Base-by-base conservation (phyloP, 495 filamentous ascomycete species). In the Annulohypoxylon maeteangense region DNA sequence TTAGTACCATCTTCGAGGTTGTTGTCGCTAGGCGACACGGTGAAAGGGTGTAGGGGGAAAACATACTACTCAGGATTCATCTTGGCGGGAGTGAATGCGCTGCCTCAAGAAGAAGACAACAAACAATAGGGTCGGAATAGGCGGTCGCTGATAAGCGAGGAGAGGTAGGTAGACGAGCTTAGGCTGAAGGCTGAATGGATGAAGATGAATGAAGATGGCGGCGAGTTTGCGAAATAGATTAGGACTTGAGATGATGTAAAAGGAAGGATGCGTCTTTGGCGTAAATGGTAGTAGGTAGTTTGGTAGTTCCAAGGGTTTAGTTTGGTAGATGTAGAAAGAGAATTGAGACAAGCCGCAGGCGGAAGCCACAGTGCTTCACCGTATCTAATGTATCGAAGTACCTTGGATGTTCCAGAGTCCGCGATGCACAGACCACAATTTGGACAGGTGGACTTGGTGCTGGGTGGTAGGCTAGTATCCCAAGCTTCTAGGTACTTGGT, bases 51-150 rank as follows among this genome's bases (percentile, higher is more conserved):
- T 47, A 45, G 55, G 62, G 51, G 72, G 65, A 70, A 75, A 71
- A 89, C 93, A 78, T 89, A 96, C 93, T 88, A 96, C 93, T 97
- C 93, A 78, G 93, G 93, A 87, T 97, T 97, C 93, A 97, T 97
- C 81, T 75, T 93, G 87, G 80, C 75, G 58, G 70, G 40, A 61
- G 42, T 47, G 51, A 66, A 60, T 73, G 71, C 65, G 69, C 62
- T 53, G 61, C 65, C 57, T 71, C 40, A 62, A 72, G 45, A 51
- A 62, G 60, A 73, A 47, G 65, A 44, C 40, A 18, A 44, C 40
- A 44, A 44, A 68, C 63, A 55, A 53, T 40, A 62, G 44, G 53
- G 47, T 55, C 60, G 32, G 47, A 55, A 50, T 47, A 68, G 65
- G 63, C 42, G 60, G 63, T 36, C 34, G 63, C 44, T 31, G 45